phyloP scores from a whole-genome alignment of 768 basidiomycete species.

The Cantharellus anzutake region DNA sequence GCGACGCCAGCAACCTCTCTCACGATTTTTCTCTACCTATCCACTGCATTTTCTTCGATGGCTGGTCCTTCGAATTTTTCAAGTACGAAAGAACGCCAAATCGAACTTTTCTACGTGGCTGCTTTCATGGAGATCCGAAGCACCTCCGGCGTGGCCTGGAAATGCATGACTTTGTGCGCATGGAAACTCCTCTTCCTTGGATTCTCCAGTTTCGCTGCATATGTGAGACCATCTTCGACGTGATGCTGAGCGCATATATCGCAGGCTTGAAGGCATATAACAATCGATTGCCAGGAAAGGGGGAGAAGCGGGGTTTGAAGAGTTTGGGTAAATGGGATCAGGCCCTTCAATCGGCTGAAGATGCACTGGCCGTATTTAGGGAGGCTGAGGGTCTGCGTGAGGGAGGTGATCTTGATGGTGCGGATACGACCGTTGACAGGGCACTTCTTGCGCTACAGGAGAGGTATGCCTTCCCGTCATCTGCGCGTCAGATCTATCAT shows the following conservation, averaged over 20 bases:
- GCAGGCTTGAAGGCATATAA: neutral
- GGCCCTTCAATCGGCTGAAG: neutral
- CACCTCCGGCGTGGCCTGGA: neutral
- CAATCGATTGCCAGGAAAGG: neutral
- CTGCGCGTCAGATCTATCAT: neutral
- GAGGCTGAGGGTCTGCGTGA: neutral
- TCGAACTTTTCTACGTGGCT: neutral
- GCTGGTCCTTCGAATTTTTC: neutral
- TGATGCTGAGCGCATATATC: neutral
- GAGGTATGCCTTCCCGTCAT: neutral
- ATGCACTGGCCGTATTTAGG: neutral
- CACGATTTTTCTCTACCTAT: neutral
- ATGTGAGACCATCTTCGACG: neutral
- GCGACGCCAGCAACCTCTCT: neutral
- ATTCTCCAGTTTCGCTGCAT: neutral
- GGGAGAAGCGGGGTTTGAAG: neutral
- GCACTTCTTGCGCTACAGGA: neutral
- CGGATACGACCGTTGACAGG: neutral
- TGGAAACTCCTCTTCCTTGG: neutral
- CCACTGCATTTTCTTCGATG: neutral
- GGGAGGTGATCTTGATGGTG: neutral
- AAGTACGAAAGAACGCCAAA: neutral
- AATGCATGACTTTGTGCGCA: neutral
- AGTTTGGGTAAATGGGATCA: neutral
- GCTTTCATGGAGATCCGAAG: neutral